phyloP scores from a whole-genome alignment of 345 rosid species.

The Populus euphratica region DNA sequence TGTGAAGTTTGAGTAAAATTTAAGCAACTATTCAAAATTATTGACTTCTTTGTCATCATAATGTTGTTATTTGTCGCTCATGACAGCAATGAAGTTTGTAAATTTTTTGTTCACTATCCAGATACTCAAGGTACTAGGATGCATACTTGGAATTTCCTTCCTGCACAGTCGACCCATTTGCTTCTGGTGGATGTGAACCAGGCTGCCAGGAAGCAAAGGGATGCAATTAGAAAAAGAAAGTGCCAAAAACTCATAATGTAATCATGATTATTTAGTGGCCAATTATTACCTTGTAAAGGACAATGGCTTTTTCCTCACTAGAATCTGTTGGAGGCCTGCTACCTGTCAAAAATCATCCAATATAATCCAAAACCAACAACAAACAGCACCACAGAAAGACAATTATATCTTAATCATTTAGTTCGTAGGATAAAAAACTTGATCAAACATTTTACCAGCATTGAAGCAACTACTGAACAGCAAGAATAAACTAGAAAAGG shows the following conservation, averaged over 20 bases:
- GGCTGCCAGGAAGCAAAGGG: slow-evolving; percentile 54
- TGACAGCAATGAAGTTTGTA: neutral
- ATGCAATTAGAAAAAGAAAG: slow-evolving; percentile 16
- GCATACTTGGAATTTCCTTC: slow-evolving; percentile 78
- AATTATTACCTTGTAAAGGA: slow-evolving; percentile 71
- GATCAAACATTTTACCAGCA: neutral
- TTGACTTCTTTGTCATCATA: neutral
- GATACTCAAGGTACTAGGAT: neutral
- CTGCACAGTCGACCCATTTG: slow-evolving; percentile 41
- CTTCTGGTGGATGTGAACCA: slow-evolving; percentile 51
- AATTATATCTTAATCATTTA: neutral
- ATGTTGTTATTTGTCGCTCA: neutral
- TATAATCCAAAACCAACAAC: slow-evolving; percentile 17
- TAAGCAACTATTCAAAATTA: neutral
- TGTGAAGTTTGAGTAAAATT: neutral
- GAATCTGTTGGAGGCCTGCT: slow-evolving; percentile 38
- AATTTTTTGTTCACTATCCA: neutral
- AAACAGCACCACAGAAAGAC: slow-evolving; percentile 1
- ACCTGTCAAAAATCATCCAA: slow-evolving; percentile 43
- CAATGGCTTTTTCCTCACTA: slow-evolving; percentile 82
- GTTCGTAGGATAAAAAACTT: slow-evolving; percentile 8
- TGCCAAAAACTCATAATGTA: neutral
- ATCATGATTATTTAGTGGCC: slow-evolving; percentile 7
- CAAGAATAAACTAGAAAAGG: neutral
- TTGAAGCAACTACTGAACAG: neutral